phyloP scores from a whole-genome alignment of 257 asterid species.

The Cinchona pubescens region DNA sequence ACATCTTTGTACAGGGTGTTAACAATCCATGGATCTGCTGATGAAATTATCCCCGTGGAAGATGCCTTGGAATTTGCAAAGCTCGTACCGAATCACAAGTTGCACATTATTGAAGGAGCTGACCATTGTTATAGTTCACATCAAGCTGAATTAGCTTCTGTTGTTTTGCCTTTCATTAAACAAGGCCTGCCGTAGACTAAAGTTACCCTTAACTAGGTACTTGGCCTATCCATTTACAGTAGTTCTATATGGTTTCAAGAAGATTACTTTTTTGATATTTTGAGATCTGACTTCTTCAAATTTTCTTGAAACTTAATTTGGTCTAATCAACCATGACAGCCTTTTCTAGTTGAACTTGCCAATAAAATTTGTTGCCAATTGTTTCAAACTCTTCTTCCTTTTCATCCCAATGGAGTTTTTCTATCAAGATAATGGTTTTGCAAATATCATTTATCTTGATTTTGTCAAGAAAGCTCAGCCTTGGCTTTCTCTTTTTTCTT shows the following conservation, averaged over 20 bases:
- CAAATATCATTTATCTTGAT: slow-evolving; percentile 80
- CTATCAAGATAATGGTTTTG: slow-evolving; percentile 48
- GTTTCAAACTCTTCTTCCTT: slow-evolving; percentile 1
- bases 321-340: not conserved
- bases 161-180: slow-evolving; percentile 47
- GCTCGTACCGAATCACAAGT: slow-evolving; percentile 52
- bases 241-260: not conserved
- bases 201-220: slow-evolving; percentile 17
- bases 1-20: slow-evolving; percentile 46
- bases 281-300: too few relatives aligned
- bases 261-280: not conserved
- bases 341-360: not conserved
- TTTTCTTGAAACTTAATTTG: not conserved
- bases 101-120: slow-evolving; percentile 56
- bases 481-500: slow-evolving; percentile 70
- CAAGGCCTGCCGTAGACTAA: slow-evolving; percentile 39
- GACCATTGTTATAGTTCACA: slow-evolving; percentile 51
- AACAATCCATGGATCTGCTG: slow-evolving; percentile 71
- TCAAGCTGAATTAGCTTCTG: slow-evolving; percentile 46
- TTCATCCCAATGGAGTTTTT: slow-evolving; percentile 76
- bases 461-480: slow-evolving; percentile 79
- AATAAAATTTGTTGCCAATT: slow-evolving; percentile 4
- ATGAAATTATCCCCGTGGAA: slow-evolving; percentile 48
- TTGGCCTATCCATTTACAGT: not conserved
- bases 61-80: slow-evolving; percentile 64